phyloP scores from a whole-genome alignment of 129 eudicot species.

The Gnaphalium uliginosum region DNA sequence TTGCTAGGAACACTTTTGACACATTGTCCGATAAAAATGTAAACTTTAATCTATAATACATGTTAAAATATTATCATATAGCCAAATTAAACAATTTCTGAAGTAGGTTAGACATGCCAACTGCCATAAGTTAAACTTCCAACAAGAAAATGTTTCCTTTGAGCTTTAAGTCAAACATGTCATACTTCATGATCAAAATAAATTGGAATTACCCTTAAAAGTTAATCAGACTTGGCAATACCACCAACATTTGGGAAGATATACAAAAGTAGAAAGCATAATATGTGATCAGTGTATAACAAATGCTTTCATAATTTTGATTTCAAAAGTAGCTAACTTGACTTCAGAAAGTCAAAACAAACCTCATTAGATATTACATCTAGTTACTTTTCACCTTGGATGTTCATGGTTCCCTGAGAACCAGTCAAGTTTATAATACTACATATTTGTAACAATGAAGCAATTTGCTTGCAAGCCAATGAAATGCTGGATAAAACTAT shows the following conservation, averaged over 20 bases:
- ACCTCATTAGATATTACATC: conserved; percentile 96
- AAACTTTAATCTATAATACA: too few relatives aligned
- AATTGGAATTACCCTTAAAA: too few relatives aligned
- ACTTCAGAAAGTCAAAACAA: not conserved
- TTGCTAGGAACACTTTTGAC: not conserved
- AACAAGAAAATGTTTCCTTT: not conserved
- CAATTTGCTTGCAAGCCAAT: conserved; percentile 87
- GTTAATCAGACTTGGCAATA: too few relatives aligned
- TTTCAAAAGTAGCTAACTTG: not conserved
- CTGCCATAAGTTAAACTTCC: not conserved
- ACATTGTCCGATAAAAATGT: not conserved
- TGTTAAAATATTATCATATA: too few relatives aligned
- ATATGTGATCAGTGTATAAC: too few relatives aligned
- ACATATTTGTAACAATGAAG: conserved; percentile 71
- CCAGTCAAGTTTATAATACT: conserved; percentile 84
- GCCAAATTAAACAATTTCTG: not conserved
- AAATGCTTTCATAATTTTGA: not conserved
- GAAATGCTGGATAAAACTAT: conserved; percentile 85
- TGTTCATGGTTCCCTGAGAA: conserved; percentile 75
- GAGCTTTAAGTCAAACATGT: conserved; percentile 14
- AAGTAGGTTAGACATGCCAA: not conserved
- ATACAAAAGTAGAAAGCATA: too few relatives aligned
- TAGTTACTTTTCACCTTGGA: conserved; percentile 94
- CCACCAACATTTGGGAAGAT: too few relatives aligned
- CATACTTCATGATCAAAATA: too few relatives aligned